These are phyloP conservation scores for Eutrema salsugineum DNA, from an alignment of 441 rosid genomes.

Conservation along the genomic window DNA sequence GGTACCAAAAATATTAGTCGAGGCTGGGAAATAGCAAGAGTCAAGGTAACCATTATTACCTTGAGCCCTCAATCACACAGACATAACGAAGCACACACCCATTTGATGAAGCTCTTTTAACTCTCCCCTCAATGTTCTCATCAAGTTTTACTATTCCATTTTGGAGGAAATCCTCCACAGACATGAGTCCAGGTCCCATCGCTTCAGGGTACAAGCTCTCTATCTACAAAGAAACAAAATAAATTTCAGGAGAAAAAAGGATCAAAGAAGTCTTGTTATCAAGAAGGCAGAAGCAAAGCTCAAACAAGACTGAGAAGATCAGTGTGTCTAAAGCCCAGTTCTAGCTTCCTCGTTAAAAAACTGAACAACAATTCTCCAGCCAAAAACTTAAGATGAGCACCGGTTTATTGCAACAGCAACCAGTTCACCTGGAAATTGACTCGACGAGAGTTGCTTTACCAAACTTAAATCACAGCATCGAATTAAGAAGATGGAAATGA, in stretches of 20 bases:
- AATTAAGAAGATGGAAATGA: not conserved
- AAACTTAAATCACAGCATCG: not conserved
- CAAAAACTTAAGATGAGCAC: not conserved
- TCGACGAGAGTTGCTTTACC: not conserved
- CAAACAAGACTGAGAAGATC: not conserved
- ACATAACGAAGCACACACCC: constrained; percentile 93
- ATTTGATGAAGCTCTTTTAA: constrained; percentile 59
- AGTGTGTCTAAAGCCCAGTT: not conserved
- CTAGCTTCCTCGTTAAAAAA: not conserved
- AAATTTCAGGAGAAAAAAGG: constrained; percentile 10
- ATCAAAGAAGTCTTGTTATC: not conserved
- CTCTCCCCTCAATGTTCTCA: constrained; percentile 57
- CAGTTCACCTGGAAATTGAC: not conserved
- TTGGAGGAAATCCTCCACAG: constrained; percentile 69
- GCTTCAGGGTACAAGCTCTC: constrained; percentile 87
- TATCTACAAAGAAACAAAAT: constrained; percentile 45
- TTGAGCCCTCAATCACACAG: constrained; percentile 71
- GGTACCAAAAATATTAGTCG: not conserved
- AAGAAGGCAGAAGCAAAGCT: not conserved
- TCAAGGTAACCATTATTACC: constrained; percentile 38
- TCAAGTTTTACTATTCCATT: constrained; percentile 63
- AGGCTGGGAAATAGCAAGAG: not conserved
- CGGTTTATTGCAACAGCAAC: not conserved
- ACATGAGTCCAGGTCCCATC: constrained; percentile 68
- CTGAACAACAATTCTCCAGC: not conserved